Evolutionary conservation across 2,329 filamentous ascomycete species (phyloP).

Genomic region (Curvularia hawaiiensis): DNA sequence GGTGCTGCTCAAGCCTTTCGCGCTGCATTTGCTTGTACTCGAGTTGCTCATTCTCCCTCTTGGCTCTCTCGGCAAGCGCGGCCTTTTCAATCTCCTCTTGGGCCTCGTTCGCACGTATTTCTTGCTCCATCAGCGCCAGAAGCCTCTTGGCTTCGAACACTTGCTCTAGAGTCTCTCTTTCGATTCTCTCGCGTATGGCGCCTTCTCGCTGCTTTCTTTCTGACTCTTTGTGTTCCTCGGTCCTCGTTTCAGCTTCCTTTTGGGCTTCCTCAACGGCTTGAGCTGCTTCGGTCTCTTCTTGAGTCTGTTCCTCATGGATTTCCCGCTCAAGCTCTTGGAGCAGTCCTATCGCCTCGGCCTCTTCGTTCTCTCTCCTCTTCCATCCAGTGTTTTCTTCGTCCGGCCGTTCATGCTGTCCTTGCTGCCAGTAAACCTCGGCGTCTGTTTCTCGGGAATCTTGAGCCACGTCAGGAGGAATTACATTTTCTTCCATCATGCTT

Average conservation of each 20-base stretch:
- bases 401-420: conserved; percentile 5
- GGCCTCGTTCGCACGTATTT: conserved; percentile 6
- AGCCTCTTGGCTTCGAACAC: conserved; percentile 13
- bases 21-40: conserved; percentile 13
- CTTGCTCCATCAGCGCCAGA: conserved; percentile 13
- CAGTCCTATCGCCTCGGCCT: conserved; percentile 9
- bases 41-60: conserved; percentile 10
- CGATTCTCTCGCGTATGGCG: conserved; percentile 7
- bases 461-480: neutral
- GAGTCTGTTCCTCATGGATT: conserved; percentile 1
- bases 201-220: conserved; percentile 9
- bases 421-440: neutral
- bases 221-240: conserved; percentile 4
- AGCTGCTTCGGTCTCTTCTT: conserved; percentile 9
- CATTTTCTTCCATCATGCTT: conserved; percentile 1
- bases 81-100: conserved; percentile 12
- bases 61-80: conserved; percentile 11
- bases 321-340: conserved; percentile 5
- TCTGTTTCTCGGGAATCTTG: neutral
- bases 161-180: conserved; percentile 16
- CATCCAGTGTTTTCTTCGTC: conserved; percentile 13
- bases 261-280: conserved; percentile 6
- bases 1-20: conserved; percentile 12
- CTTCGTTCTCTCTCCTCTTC: conserved; percentile 6
- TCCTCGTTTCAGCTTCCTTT: neutral